Evolutionary conservation across 352 stramenopile species (phyloP), one percentile per base, ranked within the genome.

Genomic region (Globisporangium takayamanum): DNA sequence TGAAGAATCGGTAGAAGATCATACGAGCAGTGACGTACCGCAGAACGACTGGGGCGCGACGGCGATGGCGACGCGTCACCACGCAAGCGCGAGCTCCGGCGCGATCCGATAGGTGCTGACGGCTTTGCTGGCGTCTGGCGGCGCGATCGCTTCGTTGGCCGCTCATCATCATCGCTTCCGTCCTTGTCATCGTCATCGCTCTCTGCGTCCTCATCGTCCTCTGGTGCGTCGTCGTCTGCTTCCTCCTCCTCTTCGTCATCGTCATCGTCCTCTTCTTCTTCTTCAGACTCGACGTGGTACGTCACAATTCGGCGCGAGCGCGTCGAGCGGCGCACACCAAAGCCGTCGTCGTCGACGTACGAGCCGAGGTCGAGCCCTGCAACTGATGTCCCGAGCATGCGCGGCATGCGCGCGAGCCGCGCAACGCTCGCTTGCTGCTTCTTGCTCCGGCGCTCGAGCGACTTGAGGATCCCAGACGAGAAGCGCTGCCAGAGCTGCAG

Each of bases 401-500:
- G 60, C 39, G 72, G 72, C 64, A 81, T 65, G 14, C 69, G 64
- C 8, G 72, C 69, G 41, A 83, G 64, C 15, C 76, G 73, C 50
- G 70, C 67, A 12, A 69, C 66, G 16, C 71, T 74, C 30, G 71
- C 73, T 47, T 63, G 66, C 25, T 72, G 59, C 57, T 74, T 80
- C 63, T 83, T 84, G 26, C 65, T 63, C 20, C 80, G 76, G 2
- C 72, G 67, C 4, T 69, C 69, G 14, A 89, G 66, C 22, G 78
- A 79, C 54, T 84, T 87, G 16, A 82, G 55, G 37, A 76, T 60
- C 14, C 73, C 71, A 25, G 51, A 36, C 25, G 65, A 70, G 36
- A 87, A 56, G 10, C 64, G 51, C 39, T 78, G 73, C 73, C 80
- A 89, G 1, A 89, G 49, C 59, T 82, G 69, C 28, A 89, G 60